Base-by-base conservation (phyloP, 139 green algal species). In the Micractinium sp. region DNA sequence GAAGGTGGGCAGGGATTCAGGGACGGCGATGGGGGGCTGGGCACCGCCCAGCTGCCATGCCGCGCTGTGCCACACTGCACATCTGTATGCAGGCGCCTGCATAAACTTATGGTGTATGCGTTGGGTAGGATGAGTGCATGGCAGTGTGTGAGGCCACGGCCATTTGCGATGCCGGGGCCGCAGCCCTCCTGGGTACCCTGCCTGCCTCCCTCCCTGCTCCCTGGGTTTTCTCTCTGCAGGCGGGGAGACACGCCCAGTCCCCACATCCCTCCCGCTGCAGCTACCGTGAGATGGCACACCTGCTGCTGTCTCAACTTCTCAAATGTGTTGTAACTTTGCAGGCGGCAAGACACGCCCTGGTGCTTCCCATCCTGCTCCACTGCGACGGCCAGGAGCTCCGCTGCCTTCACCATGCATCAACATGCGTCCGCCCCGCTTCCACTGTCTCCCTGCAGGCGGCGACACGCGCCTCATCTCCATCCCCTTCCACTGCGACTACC, bases 391-490 rank as follows among this genome's bases (percentile, higher is more conserved):
- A n/a, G n/a, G n/a, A n/a, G n/a, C n/a, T n/a, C n/a, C n/a, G n/a
- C n/a, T n/a, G n/a, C n/a, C n/a, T n/a, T n/a, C n/a, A n/a, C 41
- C 29, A 20, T 2, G 53, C 80, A 56, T 31, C 56, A 41, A 69
- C 39, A 9, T 38, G 23, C 53, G 47, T 35, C 3, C 79, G 5
- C 9, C 9, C 47, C 47, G 7, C 47, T 56, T 56, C 47, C 47
- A n/a, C 81, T 31, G 31, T 31, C 20, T 7, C 31, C 53, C 1
- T 7, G 67, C 80, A 90, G 93, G 94, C 2, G 95, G 95, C 0
- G 95, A 97, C 91, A 97, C 94, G 18, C 93, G 95, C n/a, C 93
- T 97, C 60, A 87, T 97, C 18, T 76, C 74, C 0, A 18, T 97
- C 16, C 67, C 90, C 18, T 85, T 89, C 66, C 74, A 73, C 23